phyloP scores from a whole-genome alignment of 2,329 filamentous ascomycete genomes.

The Lasiodiplodia hormozganensis region DNA sequence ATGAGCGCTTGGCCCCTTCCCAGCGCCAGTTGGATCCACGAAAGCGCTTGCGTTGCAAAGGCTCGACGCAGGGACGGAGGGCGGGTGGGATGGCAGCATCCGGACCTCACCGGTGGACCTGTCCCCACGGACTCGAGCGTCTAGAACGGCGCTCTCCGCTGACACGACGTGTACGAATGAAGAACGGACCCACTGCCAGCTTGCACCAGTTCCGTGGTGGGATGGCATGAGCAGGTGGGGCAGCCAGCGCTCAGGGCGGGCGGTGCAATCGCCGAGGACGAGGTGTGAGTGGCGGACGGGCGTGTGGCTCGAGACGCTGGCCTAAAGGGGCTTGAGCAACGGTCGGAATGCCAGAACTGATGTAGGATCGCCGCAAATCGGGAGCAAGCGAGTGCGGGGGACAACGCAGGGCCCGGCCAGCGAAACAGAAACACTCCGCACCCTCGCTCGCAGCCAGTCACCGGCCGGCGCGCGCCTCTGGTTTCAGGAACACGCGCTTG shows the following conservation, averaged over 20 bases:
- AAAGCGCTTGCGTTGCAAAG: constrained; percentile 22
- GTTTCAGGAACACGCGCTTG: constrained; percentile 11
- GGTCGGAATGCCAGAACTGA: constrained; percentile 19
- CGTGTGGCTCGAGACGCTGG: constrained; percentile 13
- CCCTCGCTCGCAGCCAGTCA: background rate
- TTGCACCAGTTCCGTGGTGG: constrained; percentile 4
- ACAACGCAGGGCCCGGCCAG: constrained; percentile 20
- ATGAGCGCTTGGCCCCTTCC: constrained; percentile 10
- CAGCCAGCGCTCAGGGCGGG: constrained; percentile 11
- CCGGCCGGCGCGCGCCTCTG: constrained; percentile 6
- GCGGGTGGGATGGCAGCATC: constrained; percentile 11
- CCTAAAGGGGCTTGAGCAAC: constrained; percentile 5
- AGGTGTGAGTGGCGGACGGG: constrained; percentile 5
- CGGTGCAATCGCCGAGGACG: background rate
- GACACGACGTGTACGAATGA: constrained; percentile 21
- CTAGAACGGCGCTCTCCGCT: constrained; percentile 25
- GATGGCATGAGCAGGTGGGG: constrained; percentile 25
- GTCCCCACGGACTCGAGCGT: constrained; percentile 21
- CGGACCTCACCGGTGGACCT: constrained; percentile 18
- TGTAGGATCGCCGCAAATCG: constrained; percentile 19
- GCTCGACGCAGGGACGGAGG: constrained; percentile 8
- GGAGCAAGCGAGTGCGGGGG: constrained; percentile 20
- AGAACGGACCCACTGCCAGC: constrained; percentile 21
- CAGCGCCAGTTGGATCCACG: constrained; percentile 22
- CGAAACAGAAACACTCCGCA: constrained; percentile 8